Conservation (phyloP, 495 filamentous ascomycete genomes). For the Penicillium chermesinum region DNA sequence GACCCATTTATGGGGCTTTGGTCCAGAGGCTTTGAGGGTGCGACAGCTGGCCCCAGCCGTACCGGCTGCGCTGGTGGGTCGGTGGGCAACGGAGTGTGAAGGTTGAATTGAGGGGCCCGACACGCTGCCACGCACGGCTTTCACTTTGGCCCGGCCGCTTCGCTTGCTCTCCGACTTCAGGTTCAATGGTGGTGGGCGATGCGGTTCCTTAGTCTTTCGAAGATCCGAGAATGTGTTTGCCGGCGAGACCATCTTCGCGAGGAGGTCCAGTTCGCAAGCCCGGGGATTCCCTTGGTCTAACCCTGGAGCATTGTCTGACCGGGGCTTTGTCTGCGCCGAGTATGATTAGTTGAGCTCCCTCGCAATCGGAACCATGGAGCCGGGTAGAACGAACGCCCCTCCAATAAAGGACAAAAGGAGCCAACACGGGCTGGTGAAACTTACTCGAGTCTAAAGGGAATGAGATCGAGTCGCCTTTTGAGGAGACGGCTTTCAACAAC, state of each 20-base stretch:
- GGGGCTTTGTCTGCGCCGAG: conserved; percentile 3
- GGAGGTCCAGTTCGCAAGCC: too few relatives aligned
- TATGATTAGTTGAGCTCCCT: background rate
- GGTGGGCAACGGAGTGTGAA: background rate
- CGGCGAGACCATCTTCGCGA: conserved; percentile 10
- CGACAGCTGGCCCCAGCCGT: background rate
- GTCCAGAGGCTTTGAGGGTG: background rate
- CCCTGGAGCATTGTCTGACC: background rate
- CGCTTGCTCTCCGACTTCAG: background rate
- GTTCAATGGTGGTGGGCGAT: conserved; percentile 6
- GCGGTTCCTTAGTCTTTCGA: conserved; percentile 3
- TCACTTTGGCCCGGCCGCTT: background rate
- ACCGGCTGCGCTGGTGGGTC: background rate
- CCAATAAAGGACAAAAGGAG: background rate
- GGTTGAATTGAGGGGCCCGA: background rate
- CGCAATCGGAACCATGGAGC: background rate
- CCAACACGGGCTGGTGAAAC: too few relatives aligned
- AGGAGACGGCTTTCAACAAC: too few relatives aligned
- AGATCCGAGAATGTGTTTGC: conserved; percentile 1
- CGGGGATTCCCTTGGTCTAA: conserved; percentile 1
- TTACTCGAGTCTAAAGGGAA: too few relatives aligned
- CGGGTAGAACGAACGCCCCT: background rate
- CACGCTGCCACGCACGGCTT: conserved; percentile 6
- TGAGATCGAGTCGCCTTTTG: too few relatives aligned
- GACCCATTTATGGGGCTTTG: background rate